Evolutionary conservation across 2,329 filamentous ascomycete genomes (phyloP).

Genomic region (Verticillium longisporum): DNA sequence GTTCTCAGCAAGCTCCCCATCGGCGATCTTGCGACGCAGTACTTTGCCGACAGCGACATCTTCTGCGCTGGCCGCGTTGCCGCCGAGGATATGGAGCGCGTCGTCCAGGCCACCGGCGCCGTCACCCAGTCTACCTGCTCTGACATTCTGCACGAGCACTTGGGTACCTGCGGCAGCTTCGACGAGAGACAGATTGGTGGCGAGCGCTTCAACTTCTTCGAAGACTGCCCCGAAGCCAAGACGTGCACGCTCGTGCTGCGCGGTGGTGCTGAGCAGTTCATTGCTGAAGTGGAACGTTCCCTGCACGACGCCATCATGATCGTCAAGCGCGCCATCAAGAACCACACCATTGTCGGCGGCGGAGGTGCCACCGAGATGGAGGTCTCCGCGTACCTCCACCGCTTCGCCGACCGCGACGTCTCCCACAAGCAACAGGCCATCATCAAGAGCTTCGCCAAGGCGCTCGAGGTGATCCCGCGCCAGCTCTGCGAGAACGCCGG

Average conservation of each 20-base stretch:
- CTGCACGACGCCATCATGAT: slow-evolving; percentile 99
- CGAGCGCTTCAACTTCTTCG: slow-evolving; percentile 98
- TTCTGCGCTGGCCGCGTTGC: slow-evolving; percentile 96
- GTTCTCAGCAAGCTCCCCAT: slow-evolving; percentile 96
- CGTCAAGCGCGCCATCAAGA: slow-evolving; percentile 95
- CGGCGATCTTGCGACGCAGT: slow-evolving; percentile 94
- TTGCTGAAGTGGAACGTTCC: slow-evolving; percentile 95
- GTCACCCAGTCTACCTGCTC: slow-evolving; percentile 94
- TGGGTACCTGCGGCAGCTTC: slow-evolving; percentile 84
- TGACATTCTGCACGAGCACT: slow-evolving; percentile 81
- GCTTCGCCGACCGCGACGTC: slow-evolving; percentile 87
- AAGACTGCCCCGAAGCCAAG: slow-evolving; percentile 90
- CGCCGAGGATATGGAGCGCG: slow-evolving; percentile 88
- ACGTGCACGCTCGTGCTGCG: slow-evolving; percentile 94
- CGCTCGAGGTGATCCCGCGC: slow-evolving; percentile 90
- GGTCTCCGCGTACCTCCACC: slow-evolving; percentile 85
- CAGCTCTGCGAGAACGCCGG: slow-evolving; percentile 98
- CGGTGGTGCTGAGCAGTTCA: slow-evolving; percentile 97
- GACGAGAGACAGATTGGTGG: slow-evolving; percentile 96
- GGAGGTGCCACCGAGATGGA: slow-evolving; percentile 97
- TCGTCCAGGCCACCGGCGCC: slow-evolving; percentile 89
- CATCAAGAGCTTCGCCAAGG: slow-evolving; percentile 97
- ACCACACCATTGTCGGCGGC: slow-evolving; percentile 89
- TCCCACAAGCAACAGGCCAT: slow-evolving; percentile 94
- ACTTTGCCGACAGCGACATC: slow-evolving; percentile 94